These are phyloP conservation scores for Haematococcus sp. DNA, from an alignment of 139 green algal species.

Conservation along the genomic window DNA sequence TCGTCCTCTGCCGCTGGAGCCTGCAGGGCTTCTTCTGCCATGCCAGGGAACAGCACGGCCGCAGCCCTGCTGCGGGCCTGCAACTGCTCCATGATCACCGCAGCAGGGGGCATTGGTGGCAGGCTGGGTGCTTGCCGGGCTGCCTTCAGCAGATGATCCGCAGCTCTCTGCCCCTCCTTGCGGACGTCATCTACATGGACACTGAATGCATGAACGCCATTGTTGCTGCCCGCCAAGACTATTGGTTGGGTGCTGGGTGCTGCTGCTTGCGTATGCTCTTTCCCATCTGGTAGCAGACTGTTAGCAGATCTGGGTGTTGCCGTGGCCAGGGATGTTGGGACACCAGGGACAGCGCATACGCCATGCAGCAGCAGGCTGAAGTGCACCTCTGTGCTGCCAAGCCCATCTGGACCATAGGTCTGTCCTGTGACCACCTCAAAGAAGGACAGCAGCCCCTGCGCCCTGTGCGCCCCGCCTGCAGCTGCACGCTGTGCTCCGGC, in stretches of 20 bases:
- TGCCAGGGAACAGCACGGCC: neutral
- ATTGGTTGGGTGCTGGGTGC: neutral
- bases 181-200: neutral
- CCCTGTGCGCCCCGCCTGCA: neutral
- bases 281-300: neutral
- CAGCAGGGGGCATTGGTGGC: no score
- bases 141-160: neutral
- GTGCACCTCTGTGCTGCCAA: neutral
- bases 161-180: neutral
- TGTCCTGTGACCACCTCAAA: conserved; percentile 7
- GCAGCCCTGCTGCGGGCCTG: neutral
- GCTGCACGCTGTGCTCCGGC: neutral
- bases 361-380: conserved; percentile 8
- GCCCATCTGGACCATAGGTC: neutral
- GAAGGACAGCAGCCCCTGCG: conserved; percentile 24
- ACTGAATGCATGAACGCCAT: conserved; percentile 1
- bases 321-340: neutral
- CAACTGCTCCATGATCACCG: neutral
- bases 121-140: neutral
- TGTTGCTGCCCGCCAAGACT: neutral
- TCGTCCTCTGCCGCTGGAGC: neutral
- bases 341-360: neutral
- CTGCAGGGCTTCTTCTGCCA: neutral
- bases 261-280: neutral
- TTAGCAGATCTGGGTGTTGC: neutral